Evolutionary conservation across 257 asterid species (phyloP), one percentile per base, ranked within the genome.

Genomic region (Solanum infundibuliforme): DNA sequence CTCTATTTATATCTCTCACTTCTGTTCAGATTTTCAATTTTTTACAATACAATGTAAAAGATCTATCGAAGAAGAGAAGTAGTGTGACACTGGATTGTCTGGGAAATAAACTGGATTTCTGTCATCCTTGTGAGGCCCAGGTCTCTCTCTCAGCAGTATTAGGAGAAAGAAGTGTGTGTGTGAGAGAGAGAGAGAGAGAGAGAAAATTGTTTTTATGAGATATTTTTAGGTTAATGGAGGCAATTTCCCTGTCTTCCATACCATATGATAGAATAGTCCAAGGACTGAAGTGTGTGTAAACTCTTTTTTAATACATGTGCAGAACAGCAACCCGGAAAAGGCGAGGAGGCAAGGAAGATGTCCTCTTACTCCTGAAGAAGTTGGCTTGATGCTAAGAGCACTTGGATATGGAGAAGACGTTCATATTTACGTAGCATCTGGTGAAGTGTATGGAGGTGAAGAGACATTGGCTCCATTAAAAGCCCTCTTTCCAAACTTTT

Each of bases 281-380:
- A 48, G 31, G 68, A 43, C 39, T 87, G 86, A 86, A 77, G 91
- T 87, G 84, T 87, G 77, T 76, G 34, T 46, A 69, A 62, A 88
- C 65, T 69, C n/a, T 83, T 86, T 31, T 72, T 66, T 72, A 83
- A 71, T 88, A 90, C 25, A 90, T 88, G 86, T 93, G 90, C 96
- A 97, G 99, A 92, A 25, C 87, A 89, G 93, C 90, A 94, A 97
- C 89, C 99, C 99, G 16, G 99, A 97, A 27, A 94, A 92, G 90
- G 98, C 91, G 83, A 94, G 99, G 89, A 91, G 99, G 93, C 99
- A 95, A 91, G 99, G 99, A 90, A 93, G 95, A 87, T 97, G 99
- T 91, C 99, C 99, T 83, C 96, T 97, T 73, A 95, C 98, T 72
- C 99, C 99, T 52, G 96, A 95, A 92, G 99, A 97, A 95, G 98